Evolutionary conservation across 192 early-diverging fungal species (phyloP), one percentile per base, ranked within the genome.

Genomic region (Umbelopsis sp.): DNA sequence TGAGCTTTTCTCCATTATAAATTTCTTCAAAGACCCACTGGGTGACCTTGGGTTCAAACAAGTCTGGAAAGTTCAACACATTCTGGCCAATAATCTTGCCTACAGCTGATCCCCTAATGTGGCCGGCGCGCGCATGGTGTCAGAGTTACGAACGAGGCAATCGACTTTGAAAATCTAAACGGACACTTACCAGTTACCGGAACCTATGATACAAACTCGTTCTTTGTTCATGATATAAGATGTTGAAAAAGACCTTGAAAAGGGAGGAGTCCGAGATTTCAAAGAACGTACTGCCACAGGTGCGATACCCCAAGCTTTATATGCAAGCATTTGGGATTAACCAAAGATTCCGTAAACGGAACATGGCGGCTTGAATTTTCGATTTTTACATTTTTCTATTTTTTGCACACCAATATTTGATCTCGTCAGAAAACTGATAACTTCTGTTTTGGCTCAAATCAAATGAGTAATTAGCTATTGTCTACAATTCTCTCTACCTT

Each of bases 11-110:
- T 24, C 94, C 94, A n/a, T 95, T 81, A 50, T 94, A 84, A 9
- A 73, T 85, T 79, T 98, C 97, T 77, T 98, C 97, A 84, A 89
- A 95, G 26, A 98, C 97, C 95, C 95, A 98, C 89, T 96, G 93
- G 67, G 87, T 89, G 53, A 98, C 94, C 67, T 90, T 80, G 24
- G 72, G 71, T 81, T 96, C 91, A 80, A 95, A 96, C 9, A 66
- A 34, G 38, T 77, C 74, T 26, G 74, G 68, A 45, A 90, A 88
- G 12, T 72, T 75, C 17, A 62, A 52, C 24, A 97, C 95, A 79
- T 98, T 98, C 74, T 80, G 76, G 11, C 93, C 94, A 32, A 97
- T 86, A 69, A 98, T 98, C 78, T 94, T 91, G 8, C 95, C 94
- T 38, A 95, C 90, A 22, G 91, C 94, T 6, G 93, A 90, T 68